Conservation (phyloP, 208 protist species). For the Phytomonas sp. region DNA sequence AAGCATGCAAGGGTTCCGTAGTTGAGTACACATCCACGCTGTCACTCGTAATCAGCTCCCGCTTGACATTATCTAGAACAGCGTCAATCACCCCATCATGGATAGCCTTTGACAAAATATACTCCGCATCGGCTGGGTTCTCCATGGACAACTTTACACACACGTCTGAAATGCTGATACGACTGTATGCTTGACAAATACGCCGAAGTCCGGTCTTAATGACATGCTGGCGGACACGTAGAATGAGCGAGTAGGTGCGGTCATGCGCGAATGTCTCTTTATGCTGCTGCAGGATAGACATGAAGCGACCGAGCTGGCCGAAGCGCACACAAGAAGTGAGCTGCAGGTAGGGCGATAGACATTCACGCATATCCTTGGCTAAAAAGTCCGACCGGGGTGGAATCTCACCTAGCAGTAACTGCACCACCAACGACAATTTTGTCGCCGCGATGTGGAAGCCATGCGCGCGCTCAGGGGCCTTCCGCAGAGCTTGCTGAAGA, state of each 20-base stretch:
- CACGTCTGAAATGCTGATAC: slow-evolving; percentile 95
- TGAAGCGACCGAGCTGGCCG: slow-evolving; percentile 93
- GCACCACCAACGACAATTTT: slow-evolving; percentile 95
- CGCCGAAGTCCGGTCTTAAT: slow-evolving; percentile 96
- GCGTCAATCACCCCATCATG: slow-evolving; percentile 96
- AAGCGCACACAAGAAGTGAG: slow-evolving; percentile 93
- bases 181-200: slow-evolving; percentile 95
- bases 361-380: slow-evolving; percentile 76
- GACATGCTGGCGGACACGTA: slow-evolving; percentile 96
- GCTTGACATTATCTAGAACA: slow-evolving; percentile 91
- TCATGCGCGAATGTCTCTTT: slow-evolving; percentile 89
- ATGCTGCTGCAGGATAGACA: slow-evolving; percentile 88
- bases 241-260: slow-evolving; percentile 93
- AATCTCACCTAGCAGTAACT: slow-evolving; percentile 96
- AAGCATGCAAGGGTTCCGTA: slow-evolving; percentile 90
- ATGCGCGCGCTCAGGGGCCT: slow-evolving; percentile 92
- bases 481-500: slow-evolving; percentile 93
- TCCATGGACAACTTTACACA: slow-evolving; percentile 94
- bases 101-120: slow-evolving; percentile 97
- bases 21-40: slow-evolving; percentile 94
- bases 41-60: slow-evolving; percentile 91
- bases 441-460: slow-evolving; percentile 91
- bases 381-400: slow-evolving; percentile 91
- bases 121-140: slow-evolving; percentile 93
- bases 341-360: slow-evolving; percentile 91